phyloP scores from a whole-genome alignment of 176 grass and related monocot genomes.

The sorghum (Sorghum bicolor) region Sorghum_bicolor_NCBIv3 NC_012871.2:65517501-65518000 shows the following conservation, averaged over 20 bases:
- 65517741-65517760: conserved; percentile 10
- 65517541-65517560: background rate
- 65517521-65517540: background rate
- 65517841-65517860: background rate
- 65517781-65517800: background rate
- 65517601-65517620: background rate
- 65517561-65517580: background rate
- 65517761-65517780: conserved; percentile 43
- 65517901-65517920: conserved; percentile 63
- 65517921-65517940: conserved; percentile 53
- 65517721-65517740: too few species aligned
- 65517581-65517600: background rate
- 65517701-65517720: background rate
- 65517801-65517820: background rate
- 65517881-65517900: conserved; percentile 42
- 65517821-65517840: background rate
- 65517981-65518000: conserved; percentile 55
- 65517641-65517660: background rate
- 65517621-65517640: background rate
- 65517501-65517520: background rate
- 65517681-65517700: background rate
- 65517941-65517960: conserved; percentile 41
- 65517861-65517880: conserved; percentile 48
- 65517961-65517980: conserved; percentile 22
- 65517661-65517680: background rate